Percentiles rank a stretch among this genome's conserved stretches.
Evolutionary conservation across 306 rosid genomes (phyloP).

Genomic region (Dryas alaskensis): DNA sequence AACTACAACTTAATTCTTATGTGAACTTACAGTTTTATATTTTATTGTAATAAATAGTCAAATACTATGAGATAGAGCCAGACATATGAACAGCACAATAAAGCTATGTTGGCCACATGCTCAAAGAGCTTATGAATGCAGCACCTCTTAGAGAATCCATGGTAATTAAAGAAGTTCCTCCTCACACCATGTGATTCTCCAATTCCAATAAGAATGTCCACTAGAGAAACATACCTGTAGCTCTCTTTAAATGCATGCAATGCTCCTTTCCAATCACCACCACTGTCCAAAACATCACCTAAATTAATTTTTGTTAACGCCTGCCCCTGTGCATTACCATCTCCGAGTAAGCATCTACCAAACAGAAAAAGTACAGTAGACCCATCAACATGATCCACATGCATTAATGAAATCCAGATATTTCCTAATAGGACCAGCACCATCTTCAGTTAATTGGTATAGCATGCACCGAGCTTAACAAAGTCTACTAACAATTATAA

Average conservation of each 20-base stretch:
- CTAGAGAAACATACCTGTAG: slow-evolving; percentile 53
- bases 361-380: slow-evolving; percentile 13
- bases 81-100: background rate
- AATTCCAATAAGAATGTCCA: slow-evolving; percentile 17
- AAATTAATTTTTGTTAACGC: slow-evolving; percentile 65
- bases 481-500: background rate
- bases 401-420: slow-evolving; percentile 15
- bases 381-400: slow-evolving; percentile 11
- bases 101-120: background rate
- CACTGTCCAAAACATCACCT: slow-evolving; percentile 77
- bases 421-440: slow-evolving; percentile 9
- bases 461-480: slow-evolving; percentile 2
- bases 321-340: slow-evolving; percentile 60
- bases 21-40: background rate
- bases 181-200: background rate
- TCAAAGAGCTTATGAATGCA: background rate
- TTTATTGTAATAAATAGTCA: background rate
- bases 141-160: slow-evolving; percentile 17
- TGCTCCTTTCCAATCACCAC: slow-evolving; percentile 59
- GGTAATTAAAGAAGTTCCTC: background rate
- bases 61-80: background rate
- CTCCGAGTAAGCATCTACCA: slow-evolving; percentile 32
- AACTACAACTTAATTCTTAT: background rate
- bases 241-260: slow-evolving; percentile 66
- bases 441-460: slow-evolving; percentile 14